phyloP scores from a whole-genome alignment of 306 rosid species.

The Cucumis melo region DNA sequence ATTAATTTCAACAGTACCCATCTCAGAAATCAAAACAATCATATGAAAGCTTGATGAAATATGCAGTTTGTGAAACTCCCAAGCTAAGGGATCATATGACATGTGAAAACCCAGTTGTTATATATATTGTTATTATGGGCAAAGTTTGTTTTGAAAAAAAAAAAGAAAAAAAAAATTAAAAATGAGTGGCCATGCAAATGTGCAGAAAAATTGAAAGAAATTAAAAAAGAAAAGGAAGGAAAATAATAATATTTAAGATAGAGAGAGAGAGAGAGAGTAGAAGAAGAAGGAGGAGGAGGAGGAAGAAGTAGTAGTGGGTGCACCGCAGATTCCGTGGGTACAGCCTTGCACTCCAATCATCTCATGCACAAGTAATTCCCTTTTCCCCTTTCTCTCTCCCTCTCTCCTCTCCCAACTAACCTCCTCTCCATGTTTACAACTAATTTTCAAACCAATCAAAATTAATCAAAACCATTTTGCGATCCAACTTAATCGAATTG shows the following conservation, averaged over 20 bases:
- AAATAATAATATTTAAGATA: neutral
- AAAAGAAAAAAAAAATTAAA: neutral
- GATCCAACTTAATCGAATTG: no score
- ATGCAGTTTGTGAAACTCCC: neutral
- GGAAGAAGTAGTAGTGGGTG: constrained; percentile 10
- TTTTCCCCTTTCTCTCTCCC: neutral
- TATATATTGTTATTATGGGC: neutral
- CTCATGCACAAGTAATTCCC: constrained; percentile 38
- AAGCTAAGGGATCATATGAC: neutral
- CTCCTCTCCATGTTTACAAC: neutral
- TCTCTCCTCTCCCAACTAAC: constrained; percentile 2
- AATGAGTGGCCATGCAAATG: neutral
- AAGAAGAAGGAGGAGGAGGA: no score
- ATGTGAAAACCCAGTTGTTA: neutral
- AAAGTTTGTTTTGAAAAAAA: neutral
- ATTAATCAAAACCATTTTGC: no score
- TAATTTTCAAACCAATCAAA: no score
- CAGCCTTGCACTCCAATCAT: constrained; percentile 91
- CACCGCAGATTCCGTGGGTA: constrained; percentile 84
- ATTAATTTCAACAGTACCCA: neutral
- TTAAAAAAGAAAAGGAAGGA: no score
- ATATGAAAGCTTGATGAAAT: neutral
- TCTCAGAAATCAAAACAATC: neutral
- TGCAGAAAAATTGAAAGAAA: no score
- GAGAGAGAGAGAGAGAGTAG: neutral